Evolutionary conservation across 257 asterid species (phyloP).

Genomic region (Solanum infundibuliforme): DNA sequence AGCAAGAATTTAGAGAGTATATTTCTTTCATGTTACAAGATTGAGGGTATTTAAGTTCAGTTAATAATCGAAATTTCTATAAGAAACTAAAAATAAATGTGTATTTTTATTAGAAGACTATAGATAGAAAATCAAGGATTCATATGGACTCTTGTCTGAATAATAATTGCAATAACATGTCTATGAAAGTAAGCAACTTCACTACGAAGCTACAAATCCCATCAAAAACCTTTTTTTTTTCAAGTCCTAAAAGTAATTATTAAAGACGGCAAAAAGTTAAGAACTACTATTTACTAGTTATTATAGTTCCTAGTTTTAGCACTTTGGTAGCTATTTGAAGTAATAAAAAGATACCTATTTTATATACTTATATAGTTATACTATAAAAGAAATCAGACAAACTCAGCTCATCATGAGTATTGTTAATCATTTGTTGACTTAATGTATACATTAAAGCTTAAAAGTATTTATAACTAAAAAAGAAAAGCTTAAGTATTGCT

Average conservation of each 20-base stretch:
- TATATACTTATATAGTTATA: not conserved
- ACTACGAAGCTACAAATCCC: not conserved
- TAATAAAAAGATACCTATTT: not conserved
- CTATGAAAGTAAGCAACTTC: not conserved
- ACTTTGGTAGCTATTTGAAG: not conserved
- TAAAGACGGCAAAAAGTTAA: not conserved
- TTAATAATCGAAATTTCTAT: not conserved
- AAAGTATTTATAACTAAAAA: not conserved
- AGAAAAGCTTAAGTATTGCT: not conserved
- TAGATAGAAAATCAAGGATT: not conserved
- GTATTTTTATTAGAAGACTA: not conserved
- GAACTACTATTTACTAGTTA: not conserved
- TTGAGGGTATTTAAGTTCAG: too few relatives aligned
- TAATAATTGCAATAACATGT: not conserved
- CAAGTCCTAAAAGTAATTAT: not conserved
- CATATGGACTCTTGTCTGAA: too few relatives aligned
- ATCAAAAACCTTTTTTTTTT: not conserved
- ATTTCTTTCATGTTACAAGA: too few relatives aligned
- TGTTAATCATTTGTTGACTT: conserved; percentile 11
- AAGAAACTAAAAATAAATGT: not conserved
- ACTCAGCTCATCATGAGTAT: not conserved
- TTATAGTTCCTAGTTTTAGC: not conserved
- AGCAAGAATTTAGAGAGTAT: not conserved
- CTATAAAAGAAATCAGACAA: not conserved
- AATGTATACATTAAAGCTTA: not conserved